phyloP scores from a whole-genome alignment of 306 rosid genomes.

The Hylodesmum podocarpum region DNA sequence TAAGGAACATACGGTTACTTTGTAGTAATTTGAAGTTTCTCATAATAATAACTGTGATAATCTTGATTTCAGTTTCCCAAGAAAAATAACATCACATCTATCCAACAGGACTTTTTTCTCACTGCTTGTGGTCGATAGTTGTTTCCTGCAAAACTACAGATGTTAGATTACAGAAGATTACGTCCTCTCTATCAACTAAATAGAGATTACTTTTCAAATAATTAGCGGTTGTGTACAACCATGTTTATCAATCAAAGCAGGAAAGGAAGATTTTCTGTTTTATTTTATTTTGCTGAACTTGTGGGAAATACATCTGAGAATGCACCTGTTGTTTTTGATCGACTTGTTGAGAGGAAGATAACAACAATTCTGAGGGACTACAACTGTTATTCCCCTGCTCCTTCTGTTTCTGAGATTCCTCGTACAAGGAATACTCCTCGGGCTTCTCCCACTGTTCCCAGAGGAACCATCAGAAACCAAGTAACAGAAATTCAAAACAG shows the following conservation, averaged over 20 bases:
- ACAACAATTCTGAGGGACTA: slow-evolving; percentile 32
- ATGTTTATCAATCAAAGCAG: background rate
- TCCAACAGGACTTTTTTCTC: slow-evolving; percentile 48
- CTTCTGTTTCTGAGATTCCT: slow-evolving; percentile 55
- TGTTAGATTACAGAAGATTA: slow-evolving; percentile 1
- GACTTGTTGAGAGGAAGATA: slow-evolving; percentile 45
- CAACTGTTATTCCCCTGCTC: slow-evolving; percentile 43
- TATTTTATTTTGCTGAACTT: background rate
- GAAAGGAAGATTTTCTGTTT: slow-evolving; percentile 26
- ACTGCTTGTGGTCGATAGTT: slow-evolving; percentile 44
- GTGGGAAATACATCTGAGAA: slow-evolving; percentile 37
- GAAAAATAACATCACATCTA: slow-evolving; percentile 22
- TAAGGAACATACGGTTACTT: background rate
- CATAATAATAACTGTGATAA: background rate
- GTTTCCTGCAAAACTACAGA: slow-evolving; percentile 51
- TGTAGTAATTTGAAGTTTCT: slow-evolving; percentile 16
- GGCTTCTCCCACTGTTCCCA: slow-evolving; percentile 89
- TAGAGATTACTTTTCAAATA: slow-evolving; percentile 11
- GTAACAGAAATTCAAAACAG: slow-evolving; percentile 20
- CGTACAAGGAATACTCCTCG: slow-evolving; percentile 62
- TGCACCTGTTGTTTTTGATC: slow-evolving; percentile 46
- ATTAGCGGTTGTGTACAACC: background rate
- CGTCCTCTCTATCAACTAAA: background rate
- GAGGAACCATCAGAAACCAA: slow-evolving; percentile 28
- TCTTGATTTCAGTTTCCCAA: slow-evolving; percentile 21